Base-by-base conservation (phyloP, 495 filamentous ascomycete genomes). In the Talaromyces wortmannii region DNA sequence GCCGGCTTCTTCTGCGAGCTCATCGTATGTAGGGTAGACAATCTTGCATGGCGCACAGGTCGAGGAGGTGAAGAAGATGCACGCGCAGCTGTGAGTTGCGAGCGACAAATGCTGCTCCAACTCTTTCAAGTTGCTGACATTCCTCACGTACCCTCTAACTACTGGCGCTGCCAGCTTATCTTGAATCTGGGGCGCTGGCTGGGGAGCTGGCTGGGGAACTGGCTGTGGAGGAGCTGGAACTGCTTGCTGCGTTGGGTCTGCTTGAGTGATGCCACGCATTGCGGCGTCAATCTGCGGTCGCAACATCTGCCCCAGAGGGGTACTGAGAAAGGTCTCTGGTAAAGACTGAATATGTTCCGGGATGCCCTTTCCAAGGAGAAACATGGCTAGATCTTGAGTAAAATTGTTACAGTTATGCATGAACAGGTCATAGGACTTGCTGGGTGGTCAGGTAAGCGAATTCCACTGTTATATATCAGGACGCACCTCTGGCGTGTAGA, bases 391-490 rank as follows among this genome's bases (percentile, higher is more conserved):
- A 57, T 97, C 94, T 63, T 97, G 92, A 5, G 90, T 88, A 68
- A 98, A 98, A 75, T 97, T 97, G 72, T 98, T 97, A 80, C 94
- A 97, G 64, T 98, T 98, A 63, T 96, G 92, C 40, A 86, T 74
- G 67, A 90, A 90, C 3, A 96, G 75, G 66, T 95, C 89, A 63
- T 97, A 97, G 0, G 88, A 90, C 86, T 91, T 60, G 18, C 30
- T 32, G 1, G 6, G 13, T 31, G 10, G 47, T 55, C 45, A 55
- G 47, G 2, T 30, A 48, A 63, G 29, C 65, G 58, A 43, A 53
- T 29, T 43, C 4, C 7, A 40, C 13, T n/a, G 30, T 18, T 10
- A 2, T 55, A 3, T 15, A 30, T 1, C 5, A 44, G 4, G 31
- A 58, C 71, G 42, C 61, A 87, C 88, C 74, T 95, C 87, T 5